phyloP scores from a whole-genome alignment of 1,284 basidiomycete genomes.

The Athelia sp. region DNA sequence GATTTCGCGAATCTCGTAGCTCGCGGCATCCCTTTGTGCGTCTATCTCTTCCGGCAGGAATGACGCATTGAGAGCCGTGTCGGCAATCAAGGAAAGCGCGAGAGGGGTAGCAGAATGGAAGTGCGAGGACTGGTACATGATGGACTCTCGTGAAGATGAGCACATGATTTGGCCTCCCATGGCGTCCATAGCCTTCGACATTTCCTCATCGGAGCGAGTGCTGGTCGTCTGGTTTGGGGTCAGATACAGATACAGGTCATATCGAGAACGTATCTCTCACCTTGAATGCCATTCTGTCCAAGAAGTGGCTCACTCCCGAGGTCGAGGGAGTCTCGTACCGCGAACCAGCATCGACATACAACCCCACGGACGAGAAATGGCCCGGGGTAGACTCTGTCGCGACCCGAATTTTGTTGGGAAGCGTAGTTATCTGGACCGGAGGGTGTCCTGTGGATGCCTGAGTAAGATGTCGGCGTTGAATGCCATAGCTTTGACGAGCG shows the following conservation, averaged over 20 bases:
- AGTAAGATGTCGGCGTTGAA: constrained; percentile 11
- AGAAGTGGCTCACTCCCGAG: constrained; percentile 85
- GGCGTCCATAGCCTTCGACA: constrained; percentile 79
- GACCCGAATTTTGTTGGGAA: constrained; percentile 90
- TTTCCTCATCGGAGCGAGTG: constrained; percentile 62
- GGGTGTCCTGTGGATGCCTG: constrained; percentile 21
- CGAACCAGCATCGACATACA: constrained; percentile 92
- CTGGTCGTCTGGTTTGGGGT: constrained; percentile 46
- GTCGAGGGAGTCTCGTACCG: constrained; percentile 82
- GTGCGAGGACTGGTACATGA: constrained; percentile 98
- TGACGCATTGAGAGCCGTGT: constrained; percentile 82
- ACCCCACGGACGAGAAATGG: constrained; percentile 91
- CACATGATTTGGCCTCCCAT: constrained; percentile 93
- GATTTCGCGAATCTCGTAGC: constrained; percentile 92
- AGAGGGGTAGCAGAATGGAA: constrained; percentile 82
- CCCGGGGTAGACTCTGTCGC: constrained; percentile 90
- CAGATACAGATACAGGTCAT: constrained; percentile 4
- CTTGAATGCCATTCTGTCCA: constrained; percentile 97
- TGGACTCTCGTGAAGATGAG: constrained; percentile 88
- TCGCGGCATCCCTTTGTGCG: constrained; percentile 81
- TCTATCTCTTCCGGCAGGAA: constrained; percentile 80
- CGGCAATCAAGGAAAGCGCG: constrained; percentile 86
- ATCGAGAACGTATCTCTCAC: constrained; percentile 34
- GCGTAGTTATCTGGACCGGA: constrained; percentile 66
- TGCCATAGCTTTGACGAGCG: constrained; percentile 20